These are phyloP conservation scores for Pyrrhoderma noxium DNA, from an alignment of 1,284 basidiomycete species.

Conservation along the genomic window DNA sequence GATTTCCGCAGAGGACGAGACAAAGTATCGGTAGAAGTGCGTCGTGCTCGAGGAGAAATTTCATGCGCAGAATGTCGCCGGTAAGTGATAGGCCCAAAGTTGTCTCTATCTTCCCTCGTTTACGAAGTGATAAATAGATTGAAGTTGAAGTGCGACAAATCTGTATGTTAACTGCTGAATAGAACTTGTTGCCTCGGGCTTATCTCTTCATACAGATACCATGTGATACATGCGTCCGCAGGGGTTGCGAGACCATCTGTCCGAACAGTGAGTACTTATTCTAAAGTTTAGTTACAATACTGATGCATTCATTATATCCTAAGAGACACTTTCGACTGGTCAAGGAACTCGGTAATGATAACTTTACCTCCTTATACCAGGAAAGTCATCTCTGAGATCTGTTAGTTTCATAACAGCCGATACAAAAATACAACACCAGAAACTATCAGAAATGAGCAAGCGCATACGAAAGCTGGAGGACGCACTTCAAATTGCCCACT, in stretches of 20 bases:
- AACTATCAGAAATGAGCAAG: constrained; percentile 19
- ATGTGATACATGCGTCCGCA: constrained; percentile 14
- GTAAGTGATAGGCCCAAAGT: not conserved
- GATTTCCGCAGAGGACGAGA: too few species aligned
- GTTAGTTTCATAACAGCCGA: constrained; percentile 18
- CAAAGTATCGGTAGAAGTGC: constrained; percentile 1
- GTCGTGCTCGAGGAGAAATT: constrained; percentile 12
- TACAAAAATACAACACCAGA: constrained; percentile 20
- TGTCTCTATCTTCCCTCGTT: not conserved
- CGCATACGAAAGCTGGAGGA: constrained; percentile 22
- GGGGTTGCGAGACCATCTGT: constrained; percentile 15
- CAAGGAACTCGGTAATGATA: not conserved
- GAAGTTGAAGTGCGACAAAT: constrained; percentile 18
- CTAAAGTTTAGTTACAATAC: constrained; percentile 8
- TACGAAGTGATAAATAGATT: not conserved
- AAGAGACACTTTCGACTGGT: constrained; percentile 9
- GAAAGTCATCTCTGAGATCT: not conserved
- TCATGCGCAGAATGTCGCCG: constrained; percentile 18
- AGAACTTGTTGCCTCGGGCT: not conserved
- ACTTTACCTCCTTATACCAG: not conserved
- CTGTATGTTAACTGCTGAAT: not conserved
- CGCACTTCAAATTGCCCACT: constrained; percentile 20
- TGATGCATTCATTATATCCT: constrained; percentile 14
- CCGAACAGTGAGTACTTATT: constrained; percentile 11
- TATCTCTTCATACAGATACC: constrained; percentile 7